Base-by-base conservation (phyloP, 768 basidiomycete species). In the Naganishia antarctica region DNA sequence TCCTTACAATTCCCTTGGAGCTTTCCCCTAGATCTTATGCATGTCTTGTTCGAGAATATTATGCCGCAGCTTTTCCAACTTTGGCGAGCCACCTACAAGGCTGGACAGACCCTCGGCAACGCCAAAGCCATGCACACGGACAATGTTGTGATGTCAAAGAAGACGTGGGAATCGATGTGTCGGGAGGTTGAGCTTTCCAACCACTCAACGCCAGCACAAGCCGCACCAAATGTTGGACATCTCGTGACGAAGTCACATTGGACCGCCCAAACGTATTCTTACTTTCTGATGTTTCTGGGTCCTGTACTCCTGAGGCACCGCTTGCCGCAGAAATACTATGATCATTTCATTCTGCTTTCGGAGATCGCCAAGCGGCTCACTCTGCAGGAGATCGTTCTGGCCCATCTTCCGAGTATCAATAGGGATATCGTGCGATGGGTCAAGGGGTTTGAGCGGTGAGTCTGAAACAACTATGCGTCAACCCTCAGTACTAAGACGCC, bases 31-130 rank as follows among this genome's bases (percentile, higher is more conserved):
- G 49, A 50, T 32, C 26, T 50, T 13, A 50, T 50, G 49, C 49
- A 50, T 32, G 49, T 50, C 12, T 32, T 50, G 21, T 50, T 29
- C 49, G 49, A 50, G 29, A 50, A 50, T 50, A 32, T 50, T 50
- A 32, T 50, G 49, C 26, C 28, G 25, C 49, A 50, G 21, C 49
- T 50, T 16, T 29, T 50, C 13, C 13, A 25, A 15, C 29, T 50
- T 29, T 50, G 49, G 49, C 49, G 31, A 32, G 49, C 28, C 2
- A 31, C 5, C 4, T 50, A 50, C 15, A 50, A 50, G 21, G 25
- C 29, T 13, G 13, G 15, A 25, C 49, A 50, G 31, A 50, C 49
- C 26, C 49, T 50, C 3, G 29, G 49, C 28, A 21, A 50, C 49
- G 49, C 49, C 49, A 50, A 50, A 50, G 49, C 46, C 8, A n/a